Evolutionary conservation across 148 eudicot genomes (phyloP).

Genomic region (Tetragonia tetragonoides): DNA sequence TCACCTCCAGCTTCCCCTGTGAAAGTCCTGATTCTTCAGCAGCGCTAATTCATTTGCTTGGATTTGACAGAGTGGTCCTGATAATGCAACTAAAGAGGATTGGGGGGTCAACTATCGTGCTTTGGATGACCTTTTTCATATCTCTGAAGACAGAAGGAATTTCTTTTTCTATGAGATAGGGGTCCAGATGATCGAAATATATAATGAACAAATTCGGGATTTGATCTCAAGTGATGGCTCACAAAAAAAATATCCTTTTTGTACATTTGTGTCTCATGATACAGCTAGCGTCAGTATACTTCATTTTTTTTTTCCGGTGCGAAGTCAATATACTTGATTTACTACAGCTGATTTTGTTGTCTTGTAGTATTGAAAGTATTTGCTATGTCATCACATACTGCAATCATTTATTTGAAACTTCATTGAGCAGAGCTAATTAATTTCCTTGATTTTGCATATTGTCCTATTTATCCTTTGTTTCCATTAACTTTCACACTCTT

Average conservation of each 20-base stretch:
- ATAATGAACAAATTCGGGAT: slow-evolving; percentile 76
- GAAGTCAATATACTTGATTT: background rate
- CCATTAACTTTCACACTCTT: slow-evolving; percentile 56
- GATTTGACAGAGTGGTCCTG: slow-evolving; percentile 53
- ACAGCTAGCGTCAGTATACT: too few relatives aligned
- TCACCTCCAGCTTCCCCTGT: background rate
- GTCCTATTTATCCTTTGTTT: slow-evolving; percentile 15
- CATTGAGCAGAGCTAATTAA: background rate
- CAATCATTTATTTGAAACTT: background rate
- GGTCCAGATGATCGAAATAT: slow-evolving; percentile 79
- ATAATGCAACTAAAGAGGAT: slow-evolving; percentile 48
- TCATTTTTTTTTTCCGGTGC: too few relatives aligned
- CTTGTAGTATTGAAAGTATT: background rate
- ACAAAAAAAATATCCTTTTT: slow-evolving; percentile 76
- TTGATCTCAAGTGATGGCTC: slow-evolving; percentile 45
- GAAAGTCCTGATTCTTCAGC: slow-evolving; percentile 3
- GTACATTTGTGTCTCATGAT: too few relatives aligned
- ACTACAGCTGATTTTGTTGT: background rate
- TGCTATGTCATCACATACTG: background rate
- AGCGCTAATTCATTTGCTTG: slow-evolving; percentile 6
- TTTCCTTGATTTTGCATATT: background rate
- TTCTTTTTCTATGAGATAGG: slow-evolving; percentile 52
- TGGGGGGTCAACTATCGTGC: slow-evolving; percentile 81
- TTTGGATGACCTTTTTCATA: slow-evolving; percentile 55
- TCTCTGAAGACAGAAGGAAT: slow-evolving; percentile 47